Evolutionary conservation across 495 filamentous ascomycete genomes (phyloP), one percentile per base, ranked within the genome.

Genomic region (Lasiosphaeria hispida): DNA sequence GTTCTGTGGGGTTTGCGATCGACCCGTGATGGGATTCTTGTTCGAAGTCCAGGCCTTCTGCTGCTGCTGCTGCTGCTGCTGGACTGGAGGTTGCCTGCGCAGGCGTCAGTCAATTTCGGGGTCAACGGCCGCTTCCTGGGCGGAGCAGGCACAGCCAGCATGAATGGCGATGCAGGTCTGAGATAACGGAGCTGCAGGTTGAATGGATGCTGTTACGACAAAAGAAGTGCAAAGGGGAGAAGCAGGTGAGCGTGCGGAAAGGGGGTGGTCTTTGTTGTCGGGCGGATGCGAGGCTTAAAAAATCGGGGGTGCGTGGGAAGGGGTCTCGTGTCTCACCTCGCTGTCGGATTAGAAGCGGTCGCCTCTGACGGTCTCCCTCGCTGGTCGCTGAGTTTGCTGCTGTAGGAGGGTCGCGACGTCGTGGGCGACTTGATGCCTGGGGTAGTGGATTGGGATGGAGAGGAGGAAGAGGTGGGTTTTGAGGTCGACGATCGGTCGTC

Each of bases 11-110:
- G 47, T 63, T 34, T 65, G 58, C 45, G 70, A 50, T 52, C 69
- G 68, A 58, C 73, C 71, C 35, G 73, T 72, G 59, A 73, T 63
- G 49, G 71, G 67, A 59, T 71, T 72, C 60, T 64, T 71, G 62
- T 67, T 61, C 44, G 65, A 66, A 40, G 72, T 71, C 69, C 71
- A 70, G 49, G 68, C 72, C 65, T 72, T 30, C 23, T 30, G 70
- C 55, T 74, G n/a, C n/a, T n/a, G n/a, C n/a, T n/a, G n/a, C n/a
- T n/a, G n/a, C 23, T 30, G 70, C 55, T 74, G 72, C 62, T 65
- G 66, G 59, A 61, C 69, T 60, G 73, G 62, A 69, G 70, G 64
- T 63, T 69, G 67, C 68, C 72, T 77, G 64, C 68, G 63, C 57
- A 57, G 59, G 58, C 51, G 62, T 63, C 59, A 66, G 64, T 63